Evolutionary conservation across 176 grass and related monocot genomes (phyloP).

Genomic region (Oryza rufipogon): DNA sequence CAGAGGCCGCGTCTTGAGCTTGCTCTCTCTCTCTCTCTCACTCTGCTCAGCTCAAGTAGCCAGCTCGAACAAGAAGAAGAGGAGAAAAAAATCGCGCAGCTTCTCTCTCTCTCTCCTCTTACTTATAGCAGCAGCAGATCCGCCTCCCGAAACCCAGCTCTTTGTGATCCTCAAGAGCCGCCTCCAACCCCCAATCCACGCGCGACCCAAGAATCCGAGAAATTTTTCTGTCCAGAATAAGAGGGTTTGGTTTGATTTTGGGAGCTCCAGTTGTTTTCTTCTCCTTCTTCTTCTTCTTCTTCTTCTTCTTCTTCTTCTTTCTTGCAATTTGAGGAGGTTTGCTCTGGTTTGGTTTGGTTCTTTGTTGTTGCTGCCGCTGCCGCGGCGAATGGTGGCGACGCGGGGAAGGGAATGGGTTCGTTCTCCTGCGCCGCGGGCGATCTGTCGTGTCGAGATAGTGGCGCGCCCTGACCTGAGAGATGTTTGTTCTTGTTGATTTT

Average conservation of each 20-base stretch:
- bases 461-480: slow-evolving; percentile 23
- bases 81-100: not conserved
- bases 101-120: not conserved
- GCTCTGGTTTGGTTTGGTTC: not conserved
- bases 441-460: slow-evolving; percentile 32
- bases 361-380: not conserved
- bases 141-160: not conserved
- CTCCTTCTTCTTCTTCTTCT: not conserved
- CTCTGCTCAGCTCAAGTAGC: not conserved
- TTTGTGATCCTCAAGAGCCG: slow-evolving; percentile 28
- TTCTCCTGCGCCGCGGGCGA: slow-evolving; percentile 16
- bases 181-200: not conserved
- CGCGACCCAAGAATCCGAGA: slow-evolving; percentile 30
- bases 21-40: not conserved
- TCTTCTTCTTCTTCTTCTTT: not conserved
- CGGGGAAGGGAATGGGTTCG: not conserved
- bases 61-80: not conserved
- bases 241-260: not conserved
- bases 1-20: not conserved
- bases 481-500: not conserved
- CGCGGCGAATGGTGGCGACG: slow-evolving; percentile 35
- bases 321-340: not conserved
- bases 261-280: not conserved
- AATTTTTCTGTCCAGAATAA: not conserved
- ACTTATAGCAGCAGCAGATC: slow-evolving; percentile 36